Evolutionary conservation across 495 filamentous ascomycete species (phyloP).

Genomic region (Penicillium atrosanguineum): DNA sequence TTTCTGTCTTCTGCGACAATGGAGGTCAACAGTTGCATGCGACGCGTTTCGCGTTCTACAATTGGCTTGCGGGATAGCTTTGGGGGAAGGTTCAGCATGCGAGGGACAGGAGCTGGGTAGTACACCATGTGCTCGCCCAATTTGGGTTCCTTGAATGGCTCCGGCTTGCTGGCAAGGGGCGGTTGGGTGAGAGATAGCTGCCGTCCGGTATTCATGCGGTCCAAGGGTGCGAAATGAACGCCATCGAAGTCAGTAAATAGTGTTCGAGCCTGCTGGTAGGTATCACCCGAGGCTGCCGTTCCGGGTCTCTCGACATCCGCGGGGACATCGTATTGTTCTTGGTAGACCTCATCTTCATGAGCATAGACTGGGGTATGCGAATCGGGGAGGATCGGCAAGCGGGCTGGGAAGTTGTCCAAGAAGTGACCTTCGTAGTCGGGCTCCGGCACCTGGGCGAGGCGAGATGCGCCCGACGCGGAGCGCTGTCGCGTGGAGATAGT

Average conservation of each 20-base stretch:
- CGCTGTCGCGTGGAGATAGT: constrained; percentile 56
- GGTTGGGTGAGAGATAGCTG: constrained; percentile 38
- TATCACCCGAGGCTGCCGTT: constrained; percentile 63
- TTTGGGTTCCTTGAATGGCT: constrained; percentile 61
- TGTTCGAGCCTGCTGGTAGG: constrained; percentile 62
- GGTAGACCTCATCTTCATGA: constrained; percentile 12
- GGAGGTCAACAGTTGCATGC: constrained; percentile 57
- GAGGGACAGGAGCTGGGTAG: constrained; percentile 92
- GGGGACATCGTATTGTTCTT: constrained; percentile 19
- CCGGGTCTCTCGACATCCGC: constrained; percentile 36
- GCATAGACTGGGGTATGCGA: constrained; percentile 27
- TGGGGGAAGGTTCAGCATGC: constrained; percentile 88
- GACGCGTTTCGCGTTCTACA: constrained; percentile 62
- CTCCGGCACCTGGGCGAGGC: constrained; percentile 51
- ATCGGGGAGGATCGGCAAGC: constrained; percentile 22
- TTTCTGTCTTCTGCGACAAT: constrained; percentile 50
- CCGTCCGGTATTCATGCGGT: constrained; percentile 29
- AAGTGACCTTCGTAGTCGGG: constrained; percentile 44
- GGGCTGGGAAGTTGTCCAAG: constrained; percentile 19
- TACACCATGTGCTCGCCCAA: constrained; percentile 79
- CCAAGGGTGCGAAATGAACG: constrained; percentile 68
- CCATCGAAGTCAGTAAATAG: constrained; percentile 94
- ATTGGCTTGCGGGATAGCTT: constrained; percentile 74
- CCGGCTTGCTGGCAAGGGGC: constrained; percentile 49
- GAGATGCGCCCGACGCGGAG: constrained; percentile 54